Percentiles rank a stretch among this genome's conserved stretches.
Conservation (phyloP, 2,329 filamentous ascomycete genomes). For the Colletotrichum simmondsii region DNA sequence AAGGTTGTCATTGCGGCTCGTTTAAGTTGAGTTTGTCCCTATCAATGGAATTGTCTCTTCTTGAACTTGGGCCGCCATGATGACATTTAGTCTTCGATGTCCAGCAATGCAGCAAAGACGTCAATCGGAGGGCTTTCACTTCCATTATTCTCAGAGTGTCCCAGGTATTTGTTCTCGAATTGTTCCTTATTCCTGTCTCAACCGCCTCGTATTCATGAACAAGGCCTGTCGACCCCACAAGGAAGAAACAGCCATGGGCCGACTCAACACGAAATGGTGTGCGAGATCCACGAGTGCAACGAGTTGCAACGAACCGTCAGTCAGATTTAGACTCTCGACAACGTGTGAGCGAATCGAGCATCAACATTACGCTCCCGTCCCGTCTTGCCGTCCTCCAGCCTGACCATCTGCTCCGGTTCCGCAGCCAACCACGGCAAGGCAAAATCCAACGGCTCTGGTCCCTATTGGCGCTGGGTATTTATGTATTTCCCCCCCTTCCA, state of each 20-base stretch:
- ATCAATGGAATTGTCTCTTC: neutral
- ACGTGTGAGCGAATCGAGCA: neutral
- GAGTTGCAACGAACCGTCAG: neutral
- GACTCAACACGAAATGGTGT: neutral
- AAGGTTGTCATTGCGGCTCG: neutral
- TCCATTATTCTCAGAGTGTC: neutral
- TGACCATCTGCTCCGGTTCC: neutral
- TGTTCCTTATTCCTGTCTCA: slow-evolving; percentile 26
- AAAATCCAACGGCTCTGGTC: neutral
- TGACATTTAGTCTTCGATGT: neutral
- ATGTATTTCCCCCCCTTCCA: too few species aligned
- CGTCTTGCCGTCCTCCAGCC: neutral
- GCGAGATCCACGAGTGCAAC: neutral
- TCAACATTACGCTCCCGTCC: neutral
- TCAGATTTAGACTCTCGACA: neutral
- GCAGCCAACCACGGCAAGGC: neutral
- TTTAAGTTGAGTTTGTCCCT: too few species aligned
- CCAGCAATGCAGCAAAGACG: neutral
- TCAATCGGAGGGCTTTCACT: neutral
- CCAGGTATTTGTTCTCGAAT: slow-evolving; percentile 11
- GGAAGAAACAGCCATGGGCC: neutral
- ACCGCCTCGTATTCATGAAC: neutral
- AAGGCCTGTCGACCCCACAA: neutral
- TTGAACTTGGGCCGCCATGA: neutral
- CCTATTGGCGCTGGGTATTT: neutral